A percentile compares a stretch with the other conserved stretches of the same genome.
Evolutionary conservation across 176 grass and related monocot genomes (phyloP).

Genomic region (Triticum aestivum): IWGSC_CS_RefSeq_v2.1 NC_057812.1:228959902-228960401

Average conservation of each 20-base stretch:
- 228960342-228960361: neutral
- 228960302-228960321: neutral
- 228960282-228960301: conserved; percentile 12
- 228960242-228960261: conserved; percentile 7
- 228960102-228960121: conserved; percentile 48
- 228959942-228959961: conserved; percentile 82
- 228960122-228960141: conserved; percentile 66
- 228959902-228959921: conserved; percentile 72
- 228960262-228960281: neutral
- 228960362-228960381: neutral
- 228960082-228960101: conserved; percentile 84
- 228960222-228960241: conserved; percentile 15
- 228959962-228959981: conserved; percentile 78
- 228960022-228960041: neutral
- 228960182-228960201: conserved; percentile 69
- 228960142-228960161: conserved; percentile 90
- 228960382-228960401: neutral
- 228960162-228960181: conserved; percentile 90
- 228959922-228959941: conserved; percentile 87
- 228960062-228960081: conserved; percentile 74
- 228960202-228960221: conserved; percentile 54
- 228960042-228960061: neutral
- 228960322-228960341: neutral
- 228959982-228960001: conserved; percentile 17
- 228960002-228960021: conserved; percentile 17